Base-by-base conservation (phyloP, 2,329 filamentous ascomycete species). In the Arthroderma sp. region DNA sequence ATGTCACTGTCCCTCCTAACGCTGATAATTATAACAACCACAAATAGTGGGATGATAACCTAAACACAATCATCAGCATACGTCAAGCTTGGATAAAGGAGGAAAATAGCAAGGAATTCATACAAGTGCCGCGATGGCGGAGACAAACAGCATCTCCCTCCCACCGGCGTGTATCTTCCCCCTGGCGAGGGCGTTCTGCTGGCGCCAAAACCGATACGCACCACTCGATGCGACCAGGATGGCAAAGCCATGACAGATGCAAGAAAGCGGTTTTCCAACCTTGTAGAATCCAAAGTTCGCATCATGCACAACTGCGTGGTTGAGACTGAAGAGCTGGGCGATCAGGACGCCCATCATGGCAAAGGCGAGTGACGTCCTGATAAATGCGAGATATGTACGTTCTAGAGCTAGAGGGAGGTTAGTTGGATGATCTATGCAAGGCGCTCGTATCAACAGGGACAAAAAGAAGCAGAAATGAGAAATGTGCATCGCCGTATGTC, bases 351-450 rank as follows among this genome's bases (percentile, higher is more conserved):
- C 80, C 15, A 78, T 65, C 64, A 84, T 80, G 9, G 80, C 78
- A 34, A 86, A 68, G n/a, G 74, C 70, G 33, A 83, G 63, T 0
- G 80, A 83, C 1, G 82, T 86, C 15, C 82, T 75, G 29, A 86
- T 70, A 59, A 86, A 86, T 29, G 73, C 80, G 11, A 87, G 73
- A 56, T 81, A 87, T 11, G 82, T 87, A 46, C 82, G 70, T 62
- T 87, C 82, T 44, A 86, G 73, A 33, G 83, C 82, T 86, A 54
- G 9, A 5, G 6, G 9, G 15, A 22, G 15, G 15, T 22, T 22
- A 22, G 15, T 22, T 22, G 15, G 15, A 22, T 11, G 32, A 11
- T 11, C 9, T 9, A 11, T 34, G 11, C 32, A 34, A 9, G 32
- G 32, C 9, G 9, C 32, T 9, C 11, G 9, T 27, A 10, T 39